phyloP scores from a whole-genome alignment of 2,329 filamentous ascomycete genomes.

The Stagonosporopsis rhizophila region DNA sequence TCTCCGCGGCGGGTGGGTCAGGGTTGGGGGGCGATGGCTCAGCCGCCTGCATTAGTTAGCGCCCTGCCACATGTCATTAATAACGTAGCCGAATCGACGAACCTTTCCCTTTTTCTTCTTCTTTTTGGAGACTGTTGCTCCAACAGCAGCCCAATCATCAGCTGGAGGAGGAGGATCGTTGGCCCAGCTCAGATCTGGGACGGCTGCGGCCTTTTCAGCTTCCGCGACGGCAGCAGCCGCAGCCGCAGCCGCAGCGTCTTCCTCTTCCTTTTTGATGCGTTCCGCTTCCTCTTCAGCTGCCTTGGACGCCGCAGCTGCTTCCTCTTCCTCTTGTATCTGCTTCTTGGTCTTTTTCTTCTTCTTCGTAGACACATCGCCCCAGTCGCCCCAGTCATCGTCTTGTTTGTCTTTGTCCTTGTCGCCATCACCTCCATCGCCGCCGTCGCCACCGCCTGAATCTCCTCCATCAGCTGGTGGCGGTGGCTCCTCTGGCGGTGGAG shows the following conservation, averaged over 20 bases:
- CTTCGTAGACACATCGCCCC: slow-evolving; percentile 40
- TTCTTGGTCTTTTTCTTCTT: slow-evolving; percentile 52
- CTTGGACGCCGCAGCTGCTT: slow-evolving; percentile 6
- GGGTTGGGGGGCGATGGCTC: slow-evolving; percentile 41
- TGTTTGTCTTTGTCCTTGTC: slow-evolving; percentile 34
- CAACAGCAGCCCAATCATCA: slow-evolving; percentile 42
- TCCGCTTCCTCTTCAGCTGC: slow-evolving; percentile 47
- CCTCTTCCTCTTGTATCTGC: slow-evolving; percentile 48
- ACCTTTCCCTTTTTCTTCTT: slow-evolving; percentile 52
- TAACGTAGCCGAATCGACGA: slow-evolving; percentile 43
- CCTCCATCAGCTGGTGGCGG: slow-evolving; percentile 48
- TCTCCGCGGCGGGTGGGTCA: slow-evolving; percentile 44
- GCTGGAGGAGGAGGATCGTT: slow-evolving; percentile 35
- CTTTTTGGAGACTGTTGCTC: slow-evolving; percentile 44
- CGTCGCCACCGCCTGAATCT: slow-evolving; percentile 42
- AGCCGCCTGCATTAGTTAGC: slow-evolving; percentile 29
- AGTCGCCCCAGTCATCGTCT: slow-evolving; percentile 45
- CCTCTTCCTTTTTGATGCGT: slow-evolving; percentile 11
- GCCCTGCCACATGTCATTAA: slow-evolving; percentile 41
- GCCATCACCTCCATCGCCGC: slow-evolving; percentile 46
- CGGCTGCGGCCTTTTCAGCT: slow-evolving; percentile 34
- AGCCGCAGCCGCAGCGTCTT: slow-evolving; percentile 32
- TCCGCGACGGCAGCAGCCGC: slow-evolving; percentile 28
- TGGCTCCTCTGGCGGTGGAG: slow-evolving; percentile 32
- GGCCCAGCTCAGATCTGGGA: slow-evolving; percentile 32